phyloP scores from a whole-genome alignment of 495 filamentous ascomycete genomes.

The Talaromyces liani region DNA sequence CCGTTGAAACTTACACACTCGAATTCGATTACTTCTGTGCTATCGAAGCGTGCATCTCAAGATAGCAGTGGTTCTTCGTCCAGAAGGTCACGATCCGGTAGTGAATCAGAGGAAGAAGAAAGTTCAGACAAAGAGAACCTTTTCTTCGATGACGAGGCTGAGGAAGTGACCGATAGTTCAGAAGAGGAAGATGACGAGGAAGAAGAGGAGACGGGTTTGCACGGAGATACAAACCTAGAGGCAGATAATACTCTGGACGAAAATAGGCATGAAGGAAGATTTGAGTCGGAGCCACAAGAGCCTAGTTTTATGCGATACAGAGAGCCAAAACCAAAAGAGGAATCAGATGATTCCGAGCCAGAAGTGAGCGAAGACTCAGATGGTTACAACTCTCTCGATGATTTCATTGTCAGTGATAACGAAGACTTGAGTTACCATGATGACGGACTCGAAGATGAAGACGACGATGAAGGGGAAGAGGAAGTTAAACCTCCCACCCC shows the following conservation, averaged over 20 bases:
- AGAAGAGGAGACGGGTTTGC: constrained; percentile 3
- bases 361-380: constrained; percentile 17
- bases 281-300: constrained; percentile 4
- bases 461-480: constrained; percentile 15
- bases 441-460: constrained; percentile 23
- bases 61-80: constrained; percentile 2
- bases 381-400: constrained; percentile 31
- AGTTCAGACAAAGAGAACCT: constrained; percentile 36
- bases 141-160: constrained; percentile 21
- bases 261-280: constrained; percentile 2
- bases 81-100: neutral
- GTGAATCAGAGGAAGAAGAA: constrained; percentile 5
- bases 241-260: neutral
- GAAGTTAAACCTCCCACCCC: constrained; percentile 15
- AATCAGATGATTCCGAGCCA: constrained; percentile 3
- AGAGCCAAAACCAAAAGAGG: neutral
- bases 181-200: constrained; percentile 9
- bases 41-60: constrained; percentile 6
- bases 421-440: constrained; percentile 35
- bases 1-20: constrained; percentile 2
- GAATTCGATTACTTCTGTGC: constrained; percentile 5
- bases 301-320: constrained; percentile 1
- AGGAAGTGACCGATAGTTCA: constrained; percentile 10
- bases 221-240: neutral
- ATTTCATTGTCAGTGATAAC: constrained; percentile 42